Evolutionary conservation across 139 green algal genomes (phyloP), one percentile per base, ranked within the genome.

Genomic region (Closterium sp.): DNA sequence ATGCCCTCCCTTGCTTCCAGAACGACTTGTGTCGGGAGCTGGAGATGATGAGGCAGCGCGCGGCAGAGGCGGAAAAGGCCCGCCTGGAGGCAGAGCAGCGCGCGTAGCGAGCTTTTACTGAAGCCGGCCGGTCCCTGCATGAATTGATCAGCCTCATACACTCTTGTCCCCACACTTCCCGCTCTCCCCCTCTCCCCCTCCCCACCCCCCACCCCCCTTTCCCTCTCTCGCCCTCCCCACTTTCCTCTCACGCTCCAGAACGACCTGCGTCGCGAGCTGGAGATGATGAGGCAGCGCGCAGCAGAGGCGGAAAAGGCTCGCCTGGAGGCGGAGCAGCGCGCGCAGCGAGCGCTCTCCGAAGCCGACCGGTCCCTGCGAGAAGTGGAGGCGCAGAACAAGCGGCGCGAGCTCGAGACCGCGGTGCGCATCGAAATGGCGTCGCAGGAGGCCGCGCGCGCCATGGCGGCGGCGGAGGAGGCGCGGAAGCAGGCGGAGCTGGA

Each of bases 381-480:
- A 5, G 88, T 87, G 23, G 88, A 91, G 88, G 88, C 83, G 34
- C 88, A 91, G 64, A 85, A 36, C 34, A 87, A 87, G 30, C 83
- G 36, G 28, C 25, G 38, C 12, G 88, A 91, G 34, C 28, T 87
- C 9, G 88, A 91, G 28, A 87, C 64, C 25, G 88, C 88, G 28
- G 88, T 34, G n/a, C 28, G 64, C 34, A 91, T 91, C 32, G 88
- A 91, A 25, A 91, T 43, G 64, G 35, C 88, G 32, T 35, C 88
- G 12, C 35, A 88, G 36, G 88, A 91, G 84, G 88, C 88, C 33
- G 84, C 88, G 83, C 38, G 36, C 21, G 89, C 89, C 55, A 92
- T 89, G 89, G 33, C 33, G 34, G 85, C 89, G 33, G 89, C 89
- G 85, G 89, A 92, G 30, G 89, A 90, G 23, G 89, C 89, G 30